Evolutionary conservation across 2,329 filamentous ascomycete species (phyloP), one percentile per base, ranked within the genome.

Genomic region (Talaromyces marneffei): DNA sequence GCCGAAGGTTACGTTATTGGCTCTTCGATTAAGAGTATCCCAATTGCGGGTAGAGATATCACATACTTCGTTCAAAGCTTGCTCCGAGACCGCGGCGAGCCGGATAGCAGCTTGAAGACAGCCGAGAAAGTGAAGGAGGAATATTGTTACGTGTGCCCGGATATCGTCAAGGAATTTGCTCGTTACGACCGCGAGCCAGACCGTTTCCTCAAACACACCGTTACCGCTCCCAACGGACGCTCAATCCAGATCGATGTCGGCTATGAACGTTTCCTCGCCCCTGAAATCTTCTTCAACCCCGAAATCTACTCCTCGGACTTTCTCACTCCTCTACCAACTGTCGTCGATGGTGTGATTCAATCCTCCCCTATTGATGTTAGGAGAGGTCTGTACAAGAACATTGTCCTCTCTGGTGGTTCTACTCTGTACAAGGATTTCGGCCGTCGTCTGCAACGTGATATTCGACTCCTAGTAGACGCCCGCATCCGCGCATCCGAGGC

Each of bases 291-390:
- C 80, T 99, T 99, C 86, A 99, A 99, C 79, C 94, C 94, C 31
- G 94, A 99, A 80, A 99, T 99, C 71, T 97, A 97, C 83, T 96
- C 91, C 64, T 97, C 93, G 67, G 94, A 99, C 75, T 99, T 99
- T 82, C 81, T 99, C 66, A 99, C 94, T 12, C 94, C 94, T 14
- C 85, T 99, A 8, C 94, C 94, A 25, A 90, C 85, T 56, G 94
- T 99, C 56, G 95, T 99, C 64, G 94, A 99, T 73, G 89, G 89
- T 61, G 94, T 97, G 65, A 99, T 99, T 70, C 94, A 99, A 78
- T 93, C 92, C 61, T 96, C 93, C 35, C 94, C 94, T 44, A 99
- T 99, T 70, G 94, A 99, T 73, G 95, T 99, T 50, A 89, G 94
- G 72, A 87, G 94, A 78, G 94, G 94, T 44, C 83, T 99, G 39